Base-by-base conservation (phyloP, 2,329 filamentous ascomycete species). In the Didymella pinodella region DNA sequence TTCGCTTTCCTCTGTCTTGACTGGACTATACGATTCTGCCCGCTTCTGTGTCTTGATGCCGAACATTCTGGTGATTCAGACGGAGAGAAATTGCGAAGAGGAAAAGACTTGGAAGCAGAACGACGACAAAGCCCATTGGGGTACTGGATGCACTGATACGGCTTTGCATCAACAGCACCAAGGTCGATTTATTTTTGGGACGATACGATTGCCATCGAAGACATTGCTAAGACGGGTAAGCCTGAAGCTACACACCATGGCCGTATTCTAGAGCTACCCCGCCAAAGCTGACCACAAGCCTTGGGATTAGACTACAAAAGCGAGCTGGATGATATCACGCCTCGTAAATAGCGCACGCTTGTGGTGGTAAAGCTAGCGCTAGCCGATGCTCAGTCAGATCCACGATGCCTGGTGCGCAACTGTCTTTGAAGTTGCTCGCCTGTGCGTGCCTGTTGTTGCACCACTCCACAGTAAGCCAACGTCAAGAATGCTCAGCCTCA, bases 331-430 rank as follows among this genome's bases (percentile, higher is more conserved):
- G 54, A 51, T 32, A 56, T 54, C 38, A 48, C 49, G 46, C 31
- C 43, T 47, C 48, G 20, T 48, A 31, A 65, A 31, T 64, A 49
- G 57, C 48, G 38, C 45, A 61, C 43, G 54, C 59, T 48, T 56
- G 60, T 68, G 62, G 65, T 63, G 64, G 46, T 64, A 61, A 45
- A 57, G 64, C 64, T 65, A 57, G 62, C 54, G 41, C 48, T 52
- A 62, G 60, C 38, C 56, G 34, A 6, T 16, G 32, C 41, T 57
- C 48, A 34, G 25, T 38, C 48, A 54, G 28, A 44, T 22, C 22
- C 38, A 48, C 47, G 26, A 59, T 54, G 32, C 34, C 47, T 45
- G 46, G 38, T 48, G 31, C 14, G 36, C 48, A 44, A 18, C 26
- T 22, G 25, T 29, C 14, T 46, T 28, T 41, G 41, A 34, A n/a